These are phyloP conservation scores for Aspergillus felis DNA, from an alignment of 2,329 filamentous ascomycete species.

Conservation along the genomic window DNA sequence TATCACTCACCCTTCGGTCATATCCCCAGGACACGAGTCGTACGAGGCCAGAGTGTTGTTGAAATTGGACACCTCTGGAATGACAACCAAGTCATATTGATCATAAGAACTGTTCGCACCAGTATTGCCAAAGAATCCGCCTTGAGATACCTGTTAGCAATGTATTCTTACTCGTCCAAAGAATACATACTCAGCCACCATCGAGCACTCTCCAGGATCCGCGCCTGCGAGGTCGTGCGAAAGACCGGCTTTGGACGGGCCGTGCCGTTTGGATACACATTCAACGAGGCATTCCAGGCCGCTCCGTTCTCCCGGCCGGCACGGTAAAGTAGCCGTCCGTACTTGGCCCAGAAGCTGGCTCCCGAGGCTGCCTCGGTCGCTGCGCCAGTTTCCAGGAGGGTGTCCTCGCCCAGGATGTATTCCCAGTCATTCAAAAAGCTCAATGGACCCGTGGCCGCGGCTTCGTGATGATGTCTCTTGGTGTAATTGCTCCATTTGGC, in stretches of 20 bases:
- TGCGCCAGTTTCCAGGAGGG: slow-evolving; percentile 49
- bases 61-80: slow-evolving; percentile 48
- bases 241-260: slow-evolving; percentile 48
- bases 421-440: slow-evolving; percentile 52
- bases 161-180: slow-evolving; percentile 34
- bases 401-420: slow-evolving; percentile 44
- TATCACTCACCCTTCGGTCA: slow-evolving; percentile 14
- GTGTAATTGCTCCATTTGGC: slow-evolving; percentile 48
- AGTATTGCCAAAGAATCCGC: slow-evolving; percentile 28
- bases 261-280: slow-evolving; percentile 44
- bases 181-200: slow-evolving; percentile 46
- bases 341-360: slow-evolving; percentile 52
- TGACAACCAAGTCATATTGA: slow-evolving; percentile 45
- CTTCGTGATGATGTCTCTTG: slow-evolving; percentile 26
- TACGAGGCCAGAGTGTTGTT: slow-evolving; percentile 54
- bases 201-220: slow-evolving; percentile 50
- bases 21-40: slow-evolving; percentile 46
- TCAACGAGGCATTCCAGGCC: slow-evolving; percentile 44
- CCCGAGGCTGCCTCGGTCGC: slow-evolving; percentile 49
- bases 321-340: slow-evolving; percentile 52
- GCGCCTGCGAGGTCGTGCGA: slow-evolving; percentile 51
- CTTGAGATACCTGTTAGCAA: slow-evolving; percentile 22
- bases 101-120: slow-evolving; percentile 25
- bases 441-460: slow-evolving; percentile 46
- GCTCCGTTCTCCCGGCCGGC: slow-evolving; percentile 44